phyloP scores from a whole-genome alignment of 257 asterid species.

The Fraxinus cuspidata region DNA sequence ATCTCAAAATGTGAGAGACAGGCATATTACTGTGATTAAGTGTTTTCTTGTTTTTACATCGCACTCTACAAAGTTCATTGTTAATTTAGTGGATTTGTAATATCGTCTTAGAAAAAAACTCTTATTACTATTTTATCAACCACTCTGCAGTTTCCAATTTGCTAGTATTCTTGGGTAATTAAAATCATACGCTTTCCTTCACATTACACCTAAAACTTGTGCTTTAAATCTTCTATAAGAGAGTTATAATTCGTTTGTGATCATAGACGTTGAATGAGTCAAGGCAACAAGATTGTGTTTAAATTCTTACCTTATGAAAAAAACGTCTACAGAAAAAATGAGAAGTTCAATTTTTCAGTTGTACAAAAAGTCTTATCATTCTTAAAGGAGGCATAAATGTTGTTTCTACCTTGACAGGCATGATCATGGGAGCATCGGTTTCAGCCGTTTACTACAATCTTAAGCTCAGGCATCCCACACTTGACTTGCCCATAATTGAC shows the following conservation, averaged over 20 bases:
- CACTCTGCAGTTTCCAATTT: not conserved
- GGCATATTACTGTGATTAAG: not conserved
- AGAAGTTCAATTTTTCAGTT: not conserved
- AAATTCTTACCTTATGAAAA: not conserved
- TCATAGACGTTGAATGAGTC: not conserved
- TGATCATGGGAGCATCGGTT: conserved; percentile 96
- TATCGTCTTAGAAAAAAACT: too few relatives aligned
- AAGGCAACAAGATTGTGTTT: not conserved
- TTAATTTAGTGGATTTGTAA: conserved; percentile 5
- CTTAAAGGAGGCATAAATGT: conserved; percentile 1
- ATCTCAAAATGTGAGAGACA: conserved; percentile 81
- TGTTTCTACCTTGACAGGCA: conserved; percentile 57
- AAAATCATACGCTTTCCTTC: too few relatives aligned
- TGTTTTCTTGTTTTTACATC: not conserved
- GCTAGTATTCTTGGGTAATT: not conserved
- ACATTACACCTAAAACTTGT: too few relatives aligned
- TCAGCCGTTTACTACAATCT: conserved; percentile 92
- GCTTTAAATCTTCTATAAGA: not conserved
- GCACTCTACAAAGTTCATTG: not conserved
- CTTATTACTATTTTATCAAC: not conserved
- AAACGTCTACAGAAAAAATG: not conserved
- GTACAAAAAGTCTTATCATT: not conserved
- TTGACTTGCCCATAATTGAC: conserved; percentile 89
- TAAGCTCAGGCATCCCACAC: conserved; percentile 83
- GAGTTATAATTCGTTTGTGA: not conserved